Evolutionary conservation across 371 early-diverging fungal genomes (phyloP).

Genomic region (Funneliformis caledonium): DNA sequence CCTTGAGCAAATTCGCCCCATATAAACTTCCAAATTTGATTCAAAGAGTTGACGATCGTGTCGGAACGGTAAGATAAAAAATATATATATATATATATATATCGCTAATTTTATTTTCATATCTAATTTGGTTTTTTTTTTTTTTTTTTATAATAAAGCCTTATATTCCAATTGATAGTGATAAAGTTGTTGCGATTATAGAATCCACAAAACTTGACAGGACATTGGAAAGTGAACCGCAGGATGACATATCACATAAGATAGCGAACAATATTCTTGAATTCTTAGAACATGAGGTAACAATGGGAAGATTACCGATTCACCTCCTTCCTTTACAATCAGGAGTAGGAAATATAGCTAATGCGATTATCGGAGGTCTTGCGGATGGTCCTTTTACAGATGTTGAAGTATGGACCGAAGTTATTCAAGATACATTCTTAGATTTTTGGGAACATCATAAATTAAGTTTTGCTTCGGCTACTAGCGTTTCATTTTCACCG

Average conservation of each 20-base stretch:
- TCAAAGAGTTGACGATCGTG: slow-evolving; percentile 56
- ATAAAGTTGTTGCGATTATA: slow-evolving; percentile 56
- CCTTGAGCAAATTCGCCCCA: slow-evolving; percentile 51
- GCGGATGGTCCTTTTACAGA: slow-evolving; percentile 55
- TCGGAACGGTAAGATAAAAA: slow-evolving; percentile 52
- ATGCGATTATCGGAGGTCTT: slow-evolving; percentile 60
- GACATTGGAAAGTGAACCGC: slow-evolving; percentile 48
- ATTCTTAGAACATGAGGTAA: slow-evolving; percentile 58
- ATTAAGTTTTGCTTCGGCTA: slow-evolving; percentile 59
- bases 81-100: neutral
- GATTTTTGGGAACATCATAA: slow-evolving; percentile 60
- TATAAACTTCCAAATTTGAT: slow-evolving; percentile 57
- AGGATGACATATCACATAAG: slow-evolving; percentile 51
- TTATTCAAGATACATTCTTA: slow-evolving; percentile 54
- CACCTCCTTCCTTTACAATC: slow-evolving; percentile 57
- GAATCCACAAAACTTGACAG: slow-evolving; percentile 57
- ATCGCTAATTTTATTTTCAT: no score
- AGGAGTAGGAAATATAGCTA: slow-evolving; percentile 63
- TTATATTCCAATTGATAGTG: slow-evolving; percentile 56
- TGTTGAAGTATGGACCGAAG: slow-evolving; percentile 53
- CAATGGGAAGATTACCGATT: slow-evolving; percentile 55
- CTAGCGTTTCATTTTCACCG: slow-evolving; percentile 60
- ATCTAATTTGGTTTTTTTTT: neutral
- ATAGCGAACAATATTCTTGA: slow-evolving; percentile 59
- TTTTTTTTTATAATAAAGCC: slow-evolving; percentile 43